Evolutionary conservation across 805 yeast species (phyloP).

Genomic region (Nakazawaea anatomiae): DNA sequence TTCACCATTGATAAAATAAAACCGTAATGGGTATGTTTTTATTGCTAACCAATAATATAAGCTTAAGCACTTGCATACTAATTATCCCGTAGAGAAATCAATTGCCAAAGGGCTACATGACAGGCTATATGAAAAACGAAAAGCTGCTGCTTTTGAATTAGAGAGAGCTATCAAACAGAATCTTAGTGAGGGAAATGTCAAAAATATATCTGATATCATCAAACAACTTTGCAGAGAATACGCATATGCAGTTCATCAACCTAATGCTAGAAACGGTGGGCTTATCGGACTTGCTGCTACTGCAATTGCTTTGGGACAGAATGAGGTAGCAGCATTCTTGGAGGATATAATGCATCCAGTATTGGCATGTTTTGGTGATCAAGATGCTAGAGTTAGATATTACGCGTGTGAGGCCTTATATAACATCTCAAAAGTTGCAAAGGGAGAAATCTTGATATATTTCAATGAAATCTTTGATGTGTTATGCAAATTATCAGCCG

Average conservation of each 20-base stretch:
- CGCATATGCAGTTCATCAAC: conserved; percentile 78
- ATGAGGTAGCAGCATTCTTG: conserved; percentile 75
- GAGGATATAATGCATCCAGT: conserved; percentile 90
- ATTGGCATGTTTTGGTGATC: conserved; percentile 92
- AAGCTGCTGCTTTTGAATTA: conserved; percentile 69
- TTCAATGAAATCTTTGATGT: conserved; percentile 96
- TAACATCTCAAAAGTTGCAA: conserved; percentile 93
- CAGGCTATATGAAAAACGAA: conserved; percentile 71
- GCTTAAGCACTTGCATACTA: neutral
- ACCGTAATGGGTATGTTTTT: too few relatives aligned
- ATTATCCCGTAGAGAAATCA: conserved; percentile 41
- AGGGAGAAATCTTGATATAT: conserved; percentile 86
- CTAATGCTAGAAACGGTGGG: conserved; percentile 92
- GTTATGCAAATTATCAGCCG: conserved; percentile 83
- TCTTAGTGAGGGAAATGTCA: conserved; percentile 52
- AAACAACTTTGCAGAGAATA: conserved; percentile 71
- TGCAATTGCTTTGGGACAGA: conserved; percentile 84
- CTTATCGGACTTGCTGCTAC: conserved; percentile 94
- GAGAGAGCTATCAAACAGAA: conserved; percentile 75
- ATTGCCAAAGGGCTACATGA: conserved; percentile 66
- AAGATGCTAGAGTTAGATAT: conserved; percentile 93
- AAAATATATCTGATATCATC: conserved; percentile 55
- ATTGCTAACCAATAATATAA: too few relatives aligned
- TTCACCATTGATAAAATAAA: too few relatives aligned
- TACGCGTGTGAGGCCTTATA: conserved; percentile 95